These are phyloP conservation scores for Fusarium irregulare DNA, from an alignment of 2,329 filamentous ascomycete species.

Conservation along the genomic window DNA sequence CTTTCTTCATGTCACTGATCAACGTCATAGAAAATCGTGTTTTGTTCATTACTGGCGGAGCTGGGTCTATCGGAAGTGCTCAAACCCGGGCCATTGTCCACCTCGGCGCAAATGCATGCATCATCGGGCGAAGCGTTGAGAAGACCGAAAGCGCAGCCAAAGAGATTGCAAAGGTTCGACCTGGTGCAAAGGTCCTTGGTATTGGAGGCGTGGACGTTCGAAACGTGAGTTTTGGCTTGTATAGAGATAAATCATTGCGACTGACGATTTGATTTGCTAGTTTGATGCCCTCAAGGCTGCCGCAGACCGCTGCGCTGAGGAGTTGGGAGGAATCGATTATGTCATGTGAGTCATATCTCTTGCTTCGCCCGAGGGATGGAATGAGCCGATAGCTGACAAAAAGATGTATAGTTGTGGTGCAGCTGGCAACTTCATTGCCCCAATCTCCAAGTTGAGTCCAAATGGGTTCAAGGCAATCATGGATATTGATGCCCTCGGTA, in stretches of 20 bases:
- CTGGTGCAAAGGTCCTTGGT: constrained; percentile 85
- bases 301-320: constrained; percentile 80
- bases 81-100: constrained; percentile 92
- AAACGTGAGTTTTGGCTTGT: too few relatives aligned
- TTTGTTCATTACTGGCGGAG: constrained; percentile 93
- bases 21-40: constrained; percentile 78
- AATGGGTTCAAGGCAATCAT: constrained; percentile 97
- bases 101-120: constrained; percentile 92
- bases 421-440: constrained; percentile 93
- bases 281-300: constrained; percentile 67
- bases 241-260: too few relatives aligned
- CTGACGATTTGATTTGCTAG: constrained; percentile 49
- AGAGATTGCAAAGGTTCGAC: constrained; percentile 82
- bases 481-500: constrained; percentile 94
- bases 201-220: constrained; percentile 85
- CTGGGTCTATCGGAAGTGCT: constrained; percentile 91
- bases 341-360: constrained; percentile 73
- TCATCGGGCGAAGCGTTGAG: constrained; percentile 87
- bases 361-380: too few relatives aligned
- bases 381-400: too few relatives aligned
- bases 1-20: too few relatives aligned
- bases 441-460: constrained; percentile 80
- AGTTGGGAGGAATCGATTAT: constrained; percentile 90
- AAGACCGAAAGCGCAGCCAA: constrained; percentile 86
- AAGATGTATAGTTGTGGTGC: constrained; percentile 77